Percentiles rank a stretch among this genome's conserved stretches.
Evolutionary conservation across 1,139 yeast species (phyloP).

Genomic region (Debaryomycetaceae sp.): DNA sequence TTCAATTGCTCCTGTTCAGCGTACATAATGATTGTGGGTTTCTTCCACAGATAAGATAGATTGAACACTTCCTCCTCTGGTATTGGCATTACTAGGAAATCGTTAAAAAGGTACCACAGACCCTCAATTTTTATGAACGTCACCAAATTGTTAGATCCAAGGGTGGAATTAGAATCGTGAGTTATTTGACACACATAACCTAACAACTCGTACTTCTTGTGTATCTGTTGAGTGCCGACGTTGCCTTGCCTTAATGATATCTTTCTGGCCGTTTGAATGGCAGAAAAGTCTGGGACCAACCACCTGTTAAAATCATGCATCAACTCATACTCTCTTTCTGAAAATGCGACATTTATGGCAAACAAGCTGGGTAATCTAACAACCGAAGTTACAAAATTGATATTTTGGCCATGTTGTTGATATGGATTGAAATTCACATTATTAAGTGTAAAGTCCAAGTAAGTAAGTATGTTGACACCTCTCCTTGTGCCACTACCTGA

Average conservation of each 20-base stretch:
- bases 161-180: constrained; percentile 46
- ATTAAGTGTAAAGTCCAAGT: constrained; percentile 59
- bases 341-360: constrained; percentile 55
- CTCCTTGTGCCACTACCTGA: constrained; percentile 5
- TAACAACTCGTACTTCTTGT: constrained; percentile 51
- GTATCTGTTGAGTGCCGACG: constrained; percentile 28
- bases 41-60: constrained; percentile 73
- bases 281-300: constrained; percentile 60
- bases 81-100: constrained; percentile 80
- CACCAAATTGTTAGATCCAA: constrained; percentile 55
- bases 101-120: constrained; percentile 86
- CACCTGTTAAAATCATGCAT: constrained; percentile 45
- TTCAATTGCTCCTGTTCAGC: constrained; percentile 31
- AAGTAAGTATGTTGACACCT: constrained; percentile 35
- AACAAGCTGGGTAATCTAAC: constrained; percentile 61
- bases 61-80: constrained; percentile 72
- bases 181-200: constrained; percentile 71
- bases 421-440: constrained; percentile 47
- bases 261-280: constrained; percentile 22
- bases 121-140: constrained; percentile 53
- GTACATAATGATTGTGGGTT: constrained; percentile 73
- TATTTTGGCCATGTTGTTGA: constrained; percentile 36
- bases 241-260: constrained; percentile 34
- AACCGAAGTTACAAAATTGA: constrained; percentile 48
- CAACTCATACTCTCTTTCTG: constrained; percentile 44